Conservation (phyloP, 768 basidiomycete species). For the Russula griseocarnosa region DNA sequence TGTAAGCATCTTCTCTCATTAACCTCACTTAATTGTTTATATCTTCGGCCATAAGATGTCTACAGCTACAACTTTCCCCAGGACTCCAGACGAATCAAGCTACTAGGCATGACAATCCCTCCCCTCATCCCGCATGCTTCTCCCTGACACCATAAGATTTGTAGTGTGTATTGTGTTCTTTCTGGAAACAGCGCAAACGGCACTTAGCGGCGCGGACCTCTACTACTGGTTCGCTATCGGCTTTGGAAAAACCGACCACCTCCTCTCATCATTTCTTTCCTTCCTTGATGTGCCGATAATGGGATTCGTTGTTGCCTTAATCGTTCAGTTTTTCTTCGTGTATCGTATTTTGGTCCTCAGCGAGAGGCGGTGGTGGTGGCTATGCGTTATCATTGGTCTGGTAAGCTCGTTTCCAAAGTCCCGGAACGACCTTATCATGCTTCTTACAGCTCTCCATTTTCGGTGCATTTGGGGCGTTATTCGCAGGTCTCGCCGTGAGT, state of each 20-base stretch:
- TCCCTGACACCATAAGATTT: background rate
- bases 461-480: background rate
- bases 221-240: conserved; percentile 34
- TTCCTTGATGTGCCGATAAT: conserved; percentile 34
- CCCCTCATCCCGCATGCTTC: too few species aligned
- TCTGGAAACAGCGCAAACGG: conserved; percentile 31
- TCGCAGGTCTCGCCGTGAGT: conserved; percentile 6
- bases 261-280: conserved; percentile 28
- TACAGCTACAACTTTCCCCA: conserved; percentile 19
- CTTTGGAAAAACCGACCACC: conserved; percentile 32
- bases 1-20: conserved; percentile 29
- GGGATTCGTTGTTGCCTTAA: conserved; percentile 31
- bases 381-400: background rate
- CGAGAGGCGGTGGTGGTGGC: background rate
- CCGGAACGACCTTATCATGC: background rate
- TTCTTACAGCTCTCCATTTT: background rate
- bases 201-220: conserved; percentile 32
- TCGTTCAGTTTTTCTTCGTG: conserved; percentile 35
- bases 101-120: background rate
- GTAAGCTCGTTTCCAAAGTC: background rate
- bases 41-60: background rate
- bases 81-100: conserved; percentile 4
- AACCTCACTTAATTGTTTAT: background rate
- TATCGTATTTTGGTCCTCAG: conserved; percentile 32
- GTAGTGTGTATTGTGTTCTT: conserved; percentile 32